phyloP scores from a whole-genome alignment of 768 basidiomycete genomes.

The Calocybe indica region DNA sequence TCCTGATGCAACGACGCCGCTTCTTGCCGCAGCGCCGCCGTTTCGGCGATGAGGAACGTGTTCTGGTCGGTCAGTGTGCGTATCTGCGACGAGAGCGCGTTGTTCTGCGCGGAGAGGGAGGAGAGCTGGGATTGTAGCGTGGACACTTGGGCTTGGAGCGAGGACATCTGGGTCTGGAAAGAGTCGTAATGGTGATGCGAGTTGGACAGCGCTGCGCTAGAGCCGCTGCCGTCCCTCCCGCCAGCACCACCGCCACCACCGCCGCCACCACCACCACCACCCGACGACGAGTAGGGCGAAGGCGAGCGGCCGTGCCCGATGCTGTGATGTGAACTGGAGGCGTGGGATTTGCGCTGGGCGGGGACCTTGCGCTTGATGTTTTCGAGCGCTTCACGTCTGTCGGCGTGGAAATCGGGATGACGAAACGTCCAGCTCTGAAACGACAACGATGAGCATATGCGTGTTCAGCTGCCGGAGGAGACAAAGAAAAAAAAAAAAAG shows the following conservation, averaged over 20 bases:
- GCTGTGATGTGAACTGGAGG: slow-evolving; percentile 16
- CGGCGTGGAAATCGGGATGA: slow-evolving; percentile 55
- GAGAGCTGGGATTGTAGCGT: slow-evolving; percentile 21
- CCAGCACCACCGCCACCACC: neutral
- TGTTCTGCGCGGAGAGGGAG: neutral
- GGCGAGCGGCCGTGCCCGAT: slow-evolving; percentile 9
- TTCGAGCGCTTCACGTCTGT: slow-evolving; percentile 47
- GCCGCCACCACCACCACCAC: neutral
- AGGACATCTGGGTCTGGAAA: slow-evolving; percentile 7
- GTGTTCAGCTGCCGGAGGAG: neutral
- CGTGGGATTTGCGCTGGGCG: slow-evolving; percentile 41
- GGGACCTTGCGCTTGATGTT: slow-evolving; percentile 59
- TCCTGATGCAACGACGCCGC: slow-evolving; percentile 1
- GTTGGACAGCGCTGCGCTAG: slow-evolving; percentile 10
- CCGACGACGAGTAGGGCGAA: slow-evolving; percentile 6
- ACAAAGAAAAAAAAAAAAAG: neutral
- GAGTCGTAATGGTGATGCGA: slow-evolving; percentile 18
- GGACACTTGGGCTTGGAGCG: slow-evolving; percentile 26
- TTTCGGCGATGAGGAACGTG: neutral
- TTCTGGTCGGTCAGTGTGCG: neutral
- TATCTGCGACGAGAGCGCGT: neutral
- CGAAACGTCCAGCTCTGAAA: slow-evolving; percentile 50
- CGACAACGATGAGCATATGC: neutral
- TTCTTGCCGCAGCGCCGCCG: neutral
- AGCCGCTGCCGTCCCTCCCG: slow-evolving; percentile 5